Evolutionary conservation across 768 basidiomycete genomes (phyloP).

Genomic region (Psilocybe subaeruginosa): DNA sequence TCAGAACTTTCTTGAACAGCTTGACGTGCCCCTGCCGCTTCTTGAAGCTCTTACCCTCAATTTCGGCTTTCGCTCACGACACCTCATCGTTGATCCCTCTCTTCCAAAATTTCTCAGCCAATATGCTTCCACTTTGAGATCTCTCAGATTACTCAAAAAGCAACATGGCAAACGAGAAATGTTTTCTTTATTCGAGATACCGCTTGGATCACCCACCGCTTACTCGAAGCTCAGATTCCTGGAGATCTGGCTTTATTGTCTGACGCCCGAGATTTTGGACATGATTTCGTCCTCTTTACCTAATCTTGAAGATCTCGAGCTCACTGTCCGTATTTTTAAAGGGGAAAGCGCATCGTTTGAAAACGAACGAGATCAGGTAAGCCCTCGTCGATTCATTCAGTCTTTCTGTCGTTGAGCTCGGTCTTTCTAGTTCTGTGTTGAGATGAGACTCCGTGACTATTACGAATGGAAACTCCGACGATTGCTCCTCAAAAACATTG

Average conservation of each 20-base stretch:
- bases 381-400: too few species aligned
- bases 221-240: background rate
- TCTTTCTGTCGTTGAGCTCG: too few species aligned
- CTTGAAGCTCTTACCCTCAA: background rate
- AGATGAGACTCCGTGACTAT: background rate
- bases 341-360: background rate
- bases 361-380: background rate
- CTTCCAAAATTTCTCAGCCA: background rate
- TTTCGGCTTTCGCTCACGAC: background rate
- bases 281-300: background rate
- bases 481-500: background rate
- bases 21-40: background rate
- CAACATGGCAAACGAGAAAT: background rate
- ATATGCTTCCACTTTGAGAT: background rate
- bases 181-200: background rate
- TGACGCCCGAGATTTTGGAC: slow-evolving; percentile 1
- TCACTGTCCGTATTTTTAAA: background rate
- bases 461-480: background rate
- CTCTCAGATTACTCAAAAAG: background rate
- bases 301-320: background rate
- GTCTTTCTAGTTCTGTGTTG: background rate
- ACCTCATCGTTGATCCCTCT: background rate
- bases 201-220: too few species aligned
- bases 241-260: background rate
- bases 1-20: background rate